Evolutionary conservation across 352 stramenopile genomes (phyloP), one percentile per base, ranked within the genome.

Genomic region (Phytopythium helicoides): DNA sequence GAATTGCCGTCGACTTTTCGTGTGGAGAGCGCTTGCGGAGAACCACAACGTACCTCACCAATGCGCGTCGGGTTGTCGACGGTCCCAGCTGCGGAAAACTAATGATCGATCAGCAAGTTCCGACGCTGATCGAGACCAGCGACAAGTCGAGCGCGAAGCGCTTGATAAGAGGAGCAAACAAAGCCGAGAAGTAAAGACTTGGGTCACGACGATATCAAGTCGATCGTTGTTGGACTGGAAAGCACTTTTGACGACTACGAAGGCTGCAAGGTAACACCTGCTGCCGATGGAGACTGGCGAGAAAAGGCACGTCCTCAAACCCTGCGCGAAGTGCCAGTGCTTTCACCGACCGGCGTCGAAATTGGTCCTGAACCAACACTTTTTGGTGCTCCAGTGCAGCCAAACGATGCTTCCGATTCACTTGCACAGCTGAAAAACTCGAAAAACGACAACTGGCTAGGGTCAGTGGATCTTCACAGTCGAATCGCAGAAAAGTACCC

Each of bases 91-190:
- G 70, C 8, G 81, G 79, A 3, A 86, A 87, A 37, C 54, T 92
- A 8, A 14, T 89, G 9, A 73, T 89, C 18, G 71, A 83, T 21
- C 71, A 80, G 34, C 39, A 68, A 36, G 62, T 60, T 5, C 76
- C 73, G 10, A 90, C 70, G 22, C 47, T 96, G 15, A 66, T 75
- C 37, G 64, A 94, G 51, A 83, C 12, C 81, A 93, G 47, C 88
- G 89, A 47, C 74, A 68, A 31, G 84, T 94, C 33, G 78, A 89
- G 38, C 47, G 76, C 16, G 75, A 80, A 28, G 74, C 77, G 6
- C 57, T 85, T n/a, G 70, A 85, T 40, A 89, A 91, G 35, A 69
- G 81, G 4, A 94, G 77, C 68, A 89, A 84, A 55, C 70, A 87
- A 23, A 89, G 28, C 85, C 86, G 31, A 72, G 73, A 21, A 88